Evolutionary conservation across 192 early-diverging fungal genomes (phyloP).

Genomic region (Coemansia sp.): DNA sequence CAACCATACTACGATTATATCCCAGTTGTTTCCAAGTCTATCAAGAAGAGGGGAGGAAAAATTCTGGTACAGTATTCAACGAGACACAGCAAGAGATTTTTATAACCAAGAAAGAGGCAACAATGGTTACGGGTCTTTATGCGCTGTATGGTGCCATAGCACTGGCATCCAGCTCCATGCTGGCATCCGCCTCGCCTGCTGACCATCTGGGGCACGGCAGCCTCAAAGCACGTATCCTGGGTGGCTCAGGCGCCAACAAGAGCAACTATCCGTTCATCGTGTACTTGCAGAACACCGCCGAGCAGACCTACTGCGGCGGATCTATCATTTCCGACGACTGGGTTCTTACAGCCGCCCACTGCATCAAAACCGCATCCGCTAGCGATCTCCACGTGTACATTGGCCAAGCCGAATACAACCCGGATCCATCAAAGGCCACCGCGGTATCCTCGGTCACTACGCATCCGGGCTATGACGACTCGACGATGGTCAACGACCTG

Average conservation of each 20-base stretch:
- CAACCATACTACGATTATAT: neutral
- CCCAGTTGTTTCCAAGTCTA: neutral
- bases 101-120: neutral
- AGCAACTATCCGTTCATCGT: constrained; percentile 53
- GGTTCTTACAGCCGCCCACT: constrained; percentile 59
- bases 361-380: constrained; percentile 35
- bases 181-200: neutral
- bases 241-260: constrained; percentile 34
- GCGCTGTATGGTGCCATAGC: constrained; percentile 1
- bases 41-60: neutral
- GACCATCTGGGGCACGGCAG: neutral
- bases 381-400: constrained; percentile 38
- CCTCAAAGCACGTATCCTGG: constrained; percentile 50
- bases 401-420: constrained; percentile 34
- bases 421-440: constrained; percentile 31
- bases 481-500: constrained; percentile 54
- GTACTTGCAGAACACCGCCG: constrained; percentile 37
- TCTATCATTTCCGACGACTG: constrained; percentile 50
- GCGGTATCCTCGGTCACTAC: constrained; percentile 28
- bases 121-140: neutral
- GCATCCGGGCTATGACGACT: constrained; percentile 57
- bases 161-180: neutral
- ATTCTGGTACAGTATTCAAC: neutral
- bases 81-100: neutral
- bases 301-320: constrained; percentile 51